phyloP scores from a whole-genome alignment of 257 asterid genomes.

The Przewalskia tangutica region DNA sequence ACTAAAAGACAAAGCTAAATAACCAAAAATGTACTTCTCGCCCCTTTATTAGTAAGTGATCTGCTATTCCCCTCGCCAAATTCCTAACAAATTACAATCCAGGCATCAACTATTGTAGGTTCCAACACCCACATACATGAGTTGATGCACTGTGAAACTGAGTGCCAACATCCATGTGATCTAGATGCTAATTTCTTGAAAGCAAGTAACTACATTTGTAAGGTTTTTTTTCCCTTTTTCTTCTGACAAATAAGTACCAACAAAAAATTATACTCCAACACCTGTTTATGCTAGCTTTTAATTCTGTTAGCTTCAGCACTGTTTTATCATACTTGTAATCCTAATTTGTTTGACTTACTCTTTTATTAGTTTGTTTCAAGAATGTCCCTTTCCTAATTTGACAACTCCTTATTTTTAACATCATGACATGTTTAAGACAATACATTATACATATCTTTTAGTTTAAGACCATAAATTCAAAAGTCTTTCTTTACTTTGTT shows the following conservation, averaged over 20 bases:
- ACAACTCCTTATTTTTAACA: too few relatives aligned
- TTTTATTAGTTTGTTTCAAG: too few relatives aligned
- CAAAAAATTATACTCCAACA: background rate
- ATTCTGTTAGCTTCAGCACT: background rate
- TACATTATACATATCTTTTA: too few relatives aligned
- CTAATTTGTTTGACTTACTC: background rate
- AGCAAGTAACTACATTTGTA: background rate
- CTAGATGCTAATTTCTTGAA: background rate
- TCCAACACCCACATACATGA: background rate
- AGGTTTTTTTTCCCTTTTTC: background rate
- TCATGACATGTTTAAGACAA: too few relatives aligned
- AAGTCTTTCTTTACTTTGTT: too few relatives aligned
- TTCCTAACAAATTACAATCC: background rate
- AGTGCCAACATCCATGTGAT: background rate
- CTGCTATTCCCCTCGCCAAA: background rate
- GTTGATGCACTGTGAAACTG: background rate
- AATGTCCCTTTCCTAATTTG: too few relatives aligned
- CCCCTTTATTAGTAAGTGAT: background rate
- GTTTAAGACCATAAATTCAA: too few relatives aligned
- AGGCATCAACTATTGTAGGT: background rate
- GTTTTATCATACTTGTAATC: background rate
- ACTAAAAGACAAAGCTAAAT: background rate
- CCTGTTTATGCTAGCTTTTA: background rate
- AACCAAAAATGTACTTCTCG: background rate
- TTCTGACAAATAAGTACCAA: background rate